phyloP scores from a whole-genome alignment of 2,329 filamentous ascomycete species.

The Nemania sp. region DNA sequence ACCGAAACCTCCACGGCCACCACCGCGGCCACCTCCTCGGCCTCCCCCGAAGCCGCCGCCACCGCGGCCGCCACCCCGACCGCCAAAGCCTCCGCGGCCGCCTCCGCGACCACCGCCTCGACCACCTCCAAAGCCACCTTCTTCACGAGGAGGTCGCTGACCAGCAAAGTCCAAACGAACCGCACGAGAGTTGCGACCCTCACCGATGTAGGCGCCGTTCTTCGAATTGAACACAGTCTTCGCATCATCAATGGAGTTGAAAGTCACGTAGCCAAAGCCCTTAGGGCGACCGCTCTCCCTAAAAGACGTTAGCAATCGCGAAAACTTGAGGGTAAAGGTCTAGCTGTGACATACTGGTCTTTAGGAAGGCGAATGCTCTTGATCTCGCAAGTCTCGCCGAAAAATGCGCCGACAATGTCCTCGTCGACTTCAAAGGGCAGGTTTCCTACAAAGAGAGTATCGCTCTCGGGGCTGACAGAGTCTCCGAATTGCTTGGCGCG shows the following conservation, averaged over 20 bases:
- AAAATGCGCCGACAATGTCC: slow-evolving; percentile 73
- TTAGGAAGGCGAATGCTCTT: slow-evolving; percentile 86
- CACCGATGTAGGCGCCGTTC: slow-evolving; percentile 65
- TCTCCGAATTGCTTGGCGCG: slow-evolving; percentile 76
- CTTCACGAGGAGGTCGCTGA: slow-evolving; percentile 62
- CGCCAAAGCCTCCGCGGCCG: slow-evolving; percentile 51
- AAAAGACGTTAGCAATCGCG: slow-evolving; percentile 36
- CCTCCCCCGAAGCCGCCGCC: slow-evolving; percentile 44
- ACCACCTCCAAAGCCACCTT: slow-evolving; percentile 52
- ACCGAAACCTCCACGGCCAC: slow-evolving; percentile 56
- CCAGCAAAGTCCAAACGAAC: slow-evolving; percentile 83
- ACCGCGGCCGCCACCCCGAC: slow-evolving; percentile 54
- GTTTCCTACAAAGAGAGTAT: slow-evolving; percentile 92
- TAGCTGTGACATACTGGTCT: slow-evolving; percentile 62
- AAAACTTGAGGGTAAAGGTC: background rate
- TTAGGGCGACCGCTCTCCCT: slow-evolving; percentile 82
- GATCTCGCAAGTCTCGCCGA: slow-evolving; percentile 70
- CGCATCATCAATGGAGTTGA: slow-evolving; percentile 80
- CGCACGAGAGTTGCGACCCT: slow-evolving; percentile 70
- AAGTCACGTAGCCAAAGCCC: slow-evolving; percentile 91
- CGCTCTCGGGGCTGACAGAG: slow-evolving; percentile 74
- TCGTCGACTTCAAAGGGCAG: slow-evolving; percentile 82
- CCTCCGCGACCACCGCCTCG: slow-evolving; percentile 53
- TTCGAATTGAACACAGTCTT: slow-evolving; percentile 71
- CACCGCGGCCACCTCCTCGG: slow-evolving; percentile 49